Evolutionary conservation across 2,329 filamentous ascomycete genomes (phyloP), one percentile per base, ranked within the genome.

Genomic region (Colletotrichum trifolii): DNA sequence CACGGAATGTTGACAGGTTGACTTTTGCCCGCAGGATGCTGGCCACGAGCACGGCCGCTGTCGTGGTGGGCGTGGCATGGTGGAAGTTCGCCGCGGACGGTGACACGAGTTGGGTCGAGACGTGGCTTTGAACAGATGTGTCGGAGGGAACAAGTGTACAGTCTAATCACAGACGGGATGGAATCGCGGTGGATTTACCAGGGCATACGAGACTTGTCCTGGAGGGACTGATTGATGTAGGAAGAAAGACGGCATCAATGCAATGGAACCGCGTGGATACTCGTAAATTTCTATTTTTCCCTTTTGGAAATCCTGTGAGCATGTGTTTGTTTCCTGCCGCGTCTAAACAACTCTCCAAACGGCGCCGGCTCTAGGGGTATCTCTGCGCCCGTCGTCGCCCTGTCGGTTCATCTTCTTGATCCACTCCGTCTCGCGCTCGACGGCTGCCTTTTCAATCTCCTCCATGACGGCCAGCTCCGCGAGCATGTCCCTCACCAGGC

Each of bases 381-480:
- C 60, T 48, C 52, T 54, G 39, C 39, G 60, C 33, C 42, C 71
- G 13, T 73, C 74, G 10, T 77, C 75, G 5, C 77, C 79, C 25
- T 77, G 77, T 52, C 79, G 73, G 70, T 84, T 87, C 77, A 86
- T 83, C 62, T 71, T 76, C 73, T 80, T 80, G 47, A 91, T 85
- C 86, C 89, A 90, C 46, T 78, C 79, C 60, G 82, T 81, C 74
- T 91, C 89, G 48, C 82, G 79, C 50, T 75, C 77, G 56, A 87
- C 74, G 5, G 86, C 84, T 69, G 87, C 86, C 50, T 76, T 77
- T 75, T 90, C 87, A 60, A 91, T 85, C 70, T 83, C 81, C 60
- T 81, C 81, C 89, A 91, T 91, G 64, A 83, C 66, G n/a, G 75
- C 74, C 67, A 91, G 76, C 77, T 91, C 89, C n/a, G 78, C 79